phyloP scores from a whole-genome alignment of 2,329 filamentous ascomycete species.

The Botrytis byssoidea region DNA sequence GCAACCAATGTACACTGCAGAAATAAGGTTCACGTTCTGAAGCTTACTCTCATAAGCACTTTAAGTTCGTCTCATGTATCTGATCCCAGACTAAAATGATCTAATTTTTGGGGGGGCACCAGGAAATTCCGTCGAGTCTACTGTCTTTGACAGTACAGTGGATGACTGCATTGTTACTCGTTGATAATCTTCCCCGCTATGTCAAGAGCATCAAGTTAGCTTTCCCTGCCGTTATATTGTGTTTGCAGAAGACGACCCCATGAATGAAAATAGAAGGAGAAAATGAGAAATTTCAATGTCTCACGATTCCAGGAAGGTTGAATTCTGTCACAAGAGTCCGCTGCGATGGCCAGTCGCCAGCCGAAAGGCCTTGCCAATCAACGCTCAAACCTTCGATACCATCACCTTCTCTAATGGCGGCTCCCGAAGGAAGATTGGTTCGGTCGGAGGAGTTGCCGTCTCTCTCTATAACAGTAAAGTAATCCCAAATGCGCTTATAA shows the following conservation, averaged over 20 bases:
- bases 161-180: background rate
- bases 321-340: background rate
- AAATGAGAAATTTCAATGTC: background rate
- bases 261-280: background rate
- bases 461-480: background rate
- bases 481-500: background rate
- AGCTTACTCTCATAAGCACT: background rate
- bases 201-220: background rate
- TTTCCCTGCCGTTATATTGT: background rate
- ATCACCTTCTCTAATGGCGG: background rate
- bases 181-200: background rate
- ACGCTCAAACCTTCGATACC: conserved; percentile 4
- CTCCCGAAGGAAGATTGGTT: background rate
- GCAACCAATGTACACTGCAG: background rate
- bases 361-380: background rate
- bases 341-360: background rate
- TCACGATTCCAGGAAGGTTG: background rate
- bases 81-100: background rate
- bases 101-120: background rate
- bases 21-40: background rate
- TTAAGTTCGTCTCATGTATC: background rate
- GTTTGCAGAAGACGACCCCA: background rate
- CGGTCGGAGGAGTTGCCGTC: background rate
- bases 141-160: background rate
- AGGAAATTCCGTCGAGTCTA: background rate